Conservation (phyloP, 345 rosid genomes). For the Citrus sp. region DNA sequence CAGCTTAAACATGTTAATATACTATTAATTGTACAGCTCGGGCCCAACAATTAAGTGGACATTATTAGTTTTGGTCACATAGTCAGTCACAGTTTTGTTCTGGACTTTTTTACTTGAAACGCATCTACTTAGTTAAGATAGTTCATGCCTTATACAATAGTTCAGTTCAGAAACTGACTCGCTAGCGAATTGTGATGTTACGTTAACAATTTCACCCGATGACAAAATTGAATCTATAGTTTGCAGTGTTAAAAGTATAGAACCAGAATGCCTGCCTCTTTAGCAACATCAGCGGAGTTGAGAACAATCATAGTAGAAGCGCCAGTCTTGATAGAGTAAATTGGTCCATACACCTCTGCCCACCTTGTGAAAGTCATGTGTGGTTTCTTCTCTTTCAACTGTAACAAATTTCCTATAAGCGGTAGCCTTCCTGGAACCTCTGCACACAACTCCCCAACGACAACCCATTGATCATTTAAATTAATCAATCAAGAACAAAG, state of each 20-base stretch:
- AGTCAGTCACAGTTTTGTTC: too few relatives aligned
- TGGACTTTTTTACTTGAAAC: too few relatives aligned
- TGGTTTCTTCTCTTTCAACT: slow-evolving; percentile 89
- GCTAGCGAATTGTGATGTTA: too few relatives aligned
- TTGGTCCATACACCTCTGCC: slow-evolving; percentile 81
- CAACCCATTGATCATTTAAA: background rate
- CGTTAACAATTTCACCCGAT: too few relatives aligned
- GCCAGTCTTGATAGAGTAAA: slow-evolving; percentile 75
- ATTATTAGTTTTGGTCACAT: too few relatives aligned
- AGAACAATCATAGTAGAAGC: slow-evolving; percentile 64
- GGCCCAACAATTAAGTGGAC: too few relatives aligned
- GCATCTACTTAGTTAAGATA: too few relatives aligned
- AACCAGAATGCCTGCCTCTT: slow-evolving; percentile 53
- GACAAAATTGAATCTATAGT: too few relatives aligned
- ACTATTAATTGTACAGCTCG: too few relatives aligned
- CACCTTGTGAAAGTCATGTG: slow-evolving; percentile 70
- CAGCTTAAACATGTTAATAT: background rate
- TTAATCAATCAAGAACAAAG: background rate
- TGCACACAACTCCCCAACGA: slow-evolving; percentile 31
- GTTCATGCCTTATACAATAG: too few relatives aligned
- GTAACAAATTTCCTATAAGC: slow-evolving; percentile 76
- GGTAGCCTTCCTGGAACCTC: slow-evolving; percentile 74
- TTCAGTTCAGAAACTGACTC: too few relatives aligned
- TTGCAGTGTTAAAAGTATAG: background rate
- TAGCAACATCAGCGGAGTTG: slow-evolving; percentile 58